phyloP scores from a whole-genome alignment of 495 filamentous ascomycete genomes.

The Penicillium taxi region DNA sequence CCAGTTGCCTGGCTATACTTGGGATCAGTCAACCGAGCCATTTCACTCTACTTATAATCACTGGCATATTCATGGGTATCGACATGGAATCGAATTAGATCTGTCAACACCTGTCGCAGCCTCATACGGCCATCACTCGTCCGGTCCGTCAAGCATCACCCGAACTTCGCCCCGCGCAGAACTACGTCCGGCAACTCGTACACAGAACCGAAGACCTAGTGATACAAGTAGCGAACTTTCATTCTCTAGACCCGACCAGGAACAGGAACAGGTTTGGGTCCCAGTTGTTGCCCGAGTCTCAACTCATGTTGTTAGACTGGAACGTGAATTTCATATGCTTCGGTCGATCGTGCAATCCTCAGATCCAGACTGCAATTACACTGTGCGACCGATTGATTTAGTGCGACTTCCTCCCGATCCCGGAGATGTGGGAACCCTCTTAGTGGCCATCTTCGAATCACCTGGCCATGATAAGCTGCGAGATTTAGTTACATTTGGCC shows the following conservation, averaged over 20 bases:
- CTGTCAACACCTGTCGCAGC: slow-evolving; percentile 38
- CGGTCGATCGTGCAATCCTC: slow-evolving; percentile 60
- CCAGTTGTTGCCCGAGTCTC: slow-evolving; percentile 71
- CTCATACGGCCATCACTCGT: slow-evolving; percentile 24
- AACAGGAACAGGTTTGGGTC: slow-evolving; percentile 37
- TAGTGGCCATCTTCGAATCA: slow-evolving; percentile 72
- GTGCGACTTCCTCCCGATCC: slow-evolving; percentile 54
- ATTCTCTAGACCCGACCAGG: slow-evolving; percentile 28
- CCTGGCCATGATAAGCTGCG: slow-evolving; percentile 65
- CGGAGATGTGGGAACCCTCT: slow-evolving; percentile 54
- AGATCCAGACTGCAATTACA: slow-evolving; percentile 67
- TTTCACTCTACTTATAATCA: slow-evolving; percentile 79
- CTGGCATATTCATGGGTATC: slow-evolving; percentile 56
- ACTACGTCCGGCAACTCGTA: slow-evolving; percentile 13
- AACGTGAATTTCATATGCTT: slow-evolving; percentile 74
- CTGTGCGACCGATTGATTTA: slow-evolving; percentile 66
- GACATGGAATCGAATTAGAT: slow-evolving; percentile 35
- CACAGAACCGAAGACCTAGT: slow-evolving; percentile 33
- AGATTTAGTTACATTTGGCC: slow-evolving; percentile 65
- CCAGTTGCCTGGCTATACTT: slow-evolving; percentile 65
- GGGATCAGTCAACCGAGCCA: slow-evolving; percentile 62
- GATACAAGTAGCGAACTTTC: slow-evolving; percentile 45
- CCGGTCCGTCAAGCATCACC: slow-evolving; percentile 37
- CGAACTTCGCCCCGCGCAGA: slow-evolving; percentile 42
- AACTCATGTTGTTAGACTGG: slow-evolving; percentile 67